Percentiles rank a stretch among this genome's conserved stretches.
Conservation (phyloP, 2,329 filamentous ascomycete species). For the Fusarium aywerte region DNA sequence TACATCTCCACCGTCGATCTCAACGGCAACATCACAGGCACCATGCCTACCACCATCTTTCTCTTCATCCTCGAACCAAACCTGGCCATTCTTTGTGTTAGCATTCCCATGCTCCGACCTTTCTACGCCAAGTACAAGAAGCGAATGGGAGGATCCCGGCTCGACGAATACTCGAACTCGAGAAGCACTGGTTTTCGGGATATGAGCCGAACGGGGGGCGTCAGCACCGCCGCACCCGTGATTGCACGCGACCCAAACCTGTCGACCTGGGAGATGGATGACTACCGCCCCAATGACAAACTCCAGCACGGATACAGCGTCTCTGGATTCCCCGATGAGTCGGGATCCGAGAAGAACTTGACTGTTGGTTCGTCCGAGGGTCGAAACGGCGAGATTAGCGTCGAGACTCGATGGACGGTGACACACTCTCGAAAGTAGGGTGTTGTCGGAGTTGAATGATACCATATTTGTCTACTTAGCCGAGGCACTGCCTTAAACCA, state of each 20-base stretch:
- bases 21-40: constrained; percentile 51
- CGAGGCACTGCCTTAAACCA: not conserved
- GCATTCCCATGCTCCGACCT: constrained; percentile 55
- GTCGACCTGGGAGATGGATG: constrained; percentile 43
- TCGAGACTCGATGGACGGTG: constrained; percentile 43
- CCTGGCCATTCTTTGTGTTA: constrained; percentile 55
- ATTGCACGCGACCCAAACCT: constrained; percentile 16
- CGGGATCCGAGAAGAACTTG: constrained; percentile 43
- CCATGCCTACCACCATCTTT: constrained; percentile 54
- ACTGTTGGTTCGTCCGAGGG: constrained; percentile 25
- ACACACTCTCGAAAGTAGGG: constrained; percentile 25
- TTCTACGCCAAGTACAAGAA: constrained; percentile 50
- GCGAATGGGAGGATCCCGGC: constrained; percentile 47
- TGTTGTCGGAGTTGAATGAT: not conserved
- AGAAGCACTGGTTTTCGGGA: constrained; percentile 34
- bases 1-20: constrained; percentile 54
- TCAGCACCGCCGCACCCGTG: constrained; percentile 17
- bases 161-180: constrained; percentile 44
- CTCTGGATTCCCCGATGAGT: constrained; percentile 31
- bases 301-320: constrained; percentile 25
- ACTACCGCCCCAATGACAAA: constrained; percentile 32
- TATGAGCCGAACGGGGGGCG: constrained; percentile 33
- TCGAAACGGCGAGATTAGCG: constrained; percentile 31
- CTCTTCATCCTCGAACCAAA: constrained; percentile 55
- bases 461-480: constrained; percentile 3